Conservation (phyloP, 495 filamentous ascomycete genomes). For the Astrothelium subdiscretum region DNA sequence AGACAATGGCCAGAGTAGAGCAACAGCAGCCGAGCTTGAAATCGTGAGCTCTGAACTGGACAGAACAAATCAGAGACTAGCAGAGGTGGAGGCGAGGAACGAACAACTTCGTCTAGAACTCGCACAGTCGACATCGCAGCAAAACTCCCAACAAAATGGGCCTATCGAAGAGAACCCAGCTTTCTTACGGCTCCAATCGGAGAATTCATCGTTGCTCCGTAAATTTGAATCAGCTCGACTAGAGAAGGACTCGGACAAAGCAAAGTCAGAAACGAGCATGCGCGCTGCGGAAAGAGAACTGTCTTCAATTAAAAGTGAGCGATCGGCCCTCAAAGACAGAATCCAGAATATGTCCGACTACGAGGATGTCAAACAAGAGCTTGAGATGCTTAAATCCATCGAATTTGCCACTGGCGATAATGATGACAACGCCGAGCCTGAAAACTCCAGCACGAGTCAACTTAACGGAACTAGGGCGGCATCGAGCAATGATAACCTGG, state of each 20-base stretch:
- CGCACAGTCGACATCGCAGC: constrained; percentile 72
- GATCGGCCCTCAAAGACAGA: constrained; percentile 61
- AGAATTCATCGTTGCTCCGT: constrained; percentile 80
- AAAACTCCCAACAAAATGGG: constrained; percentile 37
- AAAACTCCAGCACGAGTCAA: constrained; percentile 1
- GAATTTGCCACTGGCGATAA: constrained; percentile 62
- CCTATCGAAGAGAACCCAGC: constrained; percentile 70
- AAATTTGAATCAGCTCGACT: constrained; percentile 72
- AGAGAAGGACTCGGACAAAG: constrained; percentile 68
- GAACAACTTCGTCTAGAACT: constrained; percentile 86
- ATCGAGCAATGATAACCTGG: constrained; percentile 66
- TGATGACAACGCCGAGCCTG: constrained; percentile 14
- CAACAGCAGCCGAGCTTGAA: constrained; percentile 82
- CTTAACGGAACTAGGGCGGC: constrained; percentile 41
- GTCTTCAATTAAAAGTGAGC: constrained; percentile 51
- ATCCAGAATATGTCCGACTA: constrained; percentile 89
- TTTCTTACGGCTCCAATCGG: constrained; percentile 74
- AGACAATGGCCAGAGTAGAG: constrained; percentile 40
- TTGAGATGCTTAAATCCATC: constrained; percentile 94
- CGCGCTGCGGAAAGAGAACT: constrained; percentile 63
- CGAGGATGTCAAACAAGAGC: constrained; percentile 86
- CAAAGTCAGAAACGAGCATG: constrained; percentile 59
- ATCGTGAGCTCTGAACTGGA: constrained; percentile 86
- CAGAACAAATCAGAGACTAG: constrained; percentile 72
- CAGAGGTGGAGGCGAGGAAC: constrained; percentile 87